Base-by-base conservation (phyloP, 805 yeast species). In the Candida montana region DNA sequence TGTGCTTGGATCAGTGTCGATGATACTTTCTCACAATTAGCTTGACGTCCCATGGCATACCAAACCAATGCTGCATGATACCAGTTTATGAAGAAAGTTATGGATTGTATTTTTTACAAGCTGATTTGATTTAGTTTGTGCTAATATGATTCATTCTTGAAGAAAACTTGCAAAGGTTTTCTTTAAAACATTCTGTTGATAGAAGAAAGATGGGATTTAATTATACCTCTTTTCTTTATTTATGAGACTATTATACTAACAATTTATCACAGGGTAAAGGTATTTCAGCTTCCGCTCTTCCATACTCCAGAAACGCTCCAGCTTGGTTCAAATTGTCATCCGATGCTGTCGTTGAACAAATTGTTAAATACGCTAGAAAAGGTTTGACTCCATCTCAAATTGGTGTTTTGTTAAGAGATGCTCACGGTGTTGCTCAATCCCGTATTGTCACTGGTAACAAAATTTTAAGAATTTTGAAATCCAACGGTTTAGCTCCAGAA, bases 401-500 rank as follows among this genome's bases (percentile, higher is more conserved):
- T 57, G 99, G 99, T 87, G 99, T 93, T 68, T 75, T 89, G 66
- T 86, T 93, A 72, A 89, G 99, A 82, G 99, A 93, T 78, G 93
- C 98, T 64, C 98, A 93, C 81, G 99, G 99, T 77, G 98, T 93
- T 65, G 82, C 96, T 70, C 96, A 90, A 77, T 75, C 96, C 62
- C 88, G 84, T 79, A 82, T 91, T 67, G 88, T 88, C 76, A 91
- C 99, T 62, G 98, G 98, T 81, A 82, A 90, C 96, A 93, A 93
- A 87, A 84, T 93, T 67, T 84, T 93, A 74, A 90, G 99, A 85
- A 90, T 93, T 79, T 83, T 93, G 73, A 93, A 91, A 77, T 85
- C 98, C 54, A 89, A 90, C 81, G 99, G 99, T 83, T 87, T 93
- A 68, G 99, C 98, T 68, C 98, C 99, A 74, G 99, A 93, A 78